A percentile compares a stretch with the other conserved stretches of the same genome.
Evolutionary conservation across 2,329 filamentous ascomycete species (phyloP).

Genomic region (Colletotrichum lentis): DNA sequence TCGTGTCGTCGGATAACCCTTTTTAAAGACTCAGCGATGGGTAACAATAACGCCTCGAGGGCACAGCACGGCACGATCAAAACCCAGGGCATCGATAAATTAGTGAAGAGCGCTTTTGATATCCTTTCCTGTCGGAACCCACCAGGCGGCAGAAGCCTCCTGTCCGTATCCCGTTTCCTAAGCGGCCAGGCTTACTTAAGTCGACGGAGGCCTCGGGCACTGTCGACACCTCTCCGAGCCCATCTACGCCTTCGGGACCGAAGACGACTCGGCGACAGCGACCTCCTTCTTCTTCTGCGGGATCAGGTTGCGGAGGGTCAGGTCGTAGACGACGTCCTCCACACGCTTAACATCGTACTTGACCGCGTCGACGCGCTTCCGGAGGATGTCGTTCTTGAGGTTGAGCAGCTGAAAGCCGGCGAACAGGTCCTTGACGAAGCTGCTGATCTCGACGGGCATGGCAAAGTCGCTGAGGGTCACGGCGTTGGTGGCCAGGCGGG

Average conservation of each 20-base stretch:
- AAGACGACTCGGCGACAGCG: neutral
- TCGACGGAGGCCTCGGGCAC: neutral
- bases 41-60: neutral
- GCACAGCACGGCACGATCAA: too few species aligned
- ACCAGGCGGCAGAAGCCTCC: too few species aligned
- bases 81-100: neutral
- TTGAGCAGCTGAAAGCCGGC: constrained; percentile 97
- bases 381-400: constrained; percentile 91
- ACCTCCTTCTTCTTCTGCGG: constrained; percentile 48
- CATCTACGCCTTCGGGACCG: constrained; percentile 5
- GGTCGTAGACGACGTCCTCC: constrained; percentile 96
- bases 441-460: constrained; percentile 85
- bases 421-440: constrained; percentile 94
- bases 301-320: constrained; percentile 85
- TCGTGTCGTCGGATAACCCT: neutral
- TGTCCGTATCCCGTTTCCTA: neutral
- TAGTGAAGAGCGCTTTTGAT: neutral
- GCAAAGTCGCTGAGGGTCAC: constrained; percentile 90
- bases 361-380: constrained; percentile 88
- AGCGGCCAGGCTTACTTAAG: neutral
- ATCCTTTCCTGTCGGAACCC: neutral
- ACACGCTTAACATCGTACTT: constrained; percentile 99
- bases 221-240: neutral
- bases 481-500: constrained; percentile 90
- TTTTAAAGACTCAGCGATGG: neutral